Percentiles rank a stretch among this genome's conserved stretches.
These are phyloP conservation scores for Graphium sp. DNA, from an alignment of 2,329 filamentous ascomycete species.

Conservation along the genomic window DNA sequence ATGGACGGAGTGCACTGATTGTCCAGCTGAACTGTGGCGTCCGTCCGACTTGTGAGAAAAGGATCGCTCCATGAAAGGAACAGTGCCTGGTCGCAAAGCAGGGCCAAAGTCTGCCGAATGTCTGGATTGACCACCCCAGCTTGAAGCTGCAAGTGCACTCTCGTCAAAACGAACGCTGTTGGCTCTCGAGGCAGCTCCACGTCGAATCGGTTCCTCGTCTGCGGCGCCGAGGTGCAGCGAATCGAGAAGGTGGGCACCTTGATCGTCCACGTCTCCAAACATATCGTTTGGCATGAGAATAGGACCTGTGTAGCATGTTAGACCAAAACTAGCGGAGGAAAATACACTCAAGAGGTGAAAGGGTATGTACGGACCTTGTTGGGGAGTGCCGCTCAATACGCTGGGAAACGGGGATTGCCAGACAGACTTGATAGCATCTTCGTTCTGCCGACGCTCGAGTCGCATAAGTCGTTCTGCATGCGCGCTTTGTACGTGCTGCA, in stretches of 20 bases:
- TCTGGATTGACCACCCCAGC: constrained; percentile 61
- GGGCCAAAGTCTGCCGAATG: constrained; percentile 70
- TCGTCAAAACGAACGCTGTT: constrained; percentile 98
- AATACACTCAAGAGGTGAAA: constrained; percentile 1
- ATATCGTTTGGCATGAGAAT: constrained; percentile 68
- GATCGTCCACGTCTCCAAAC: constrained; percentile 82
- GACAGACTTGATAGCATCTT: constrained; percentile 62
- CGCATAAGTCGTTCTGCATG: constrained; percentile 45
- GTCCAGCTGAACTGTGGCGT: constrained; percentile 80
- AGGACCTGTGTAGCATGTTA: constrained; percentile 37
- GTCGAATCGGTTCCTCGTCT: constrained; percentile 70
- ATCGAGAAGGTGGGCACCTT: constrained; percentile 62
- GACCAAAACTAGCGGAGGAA: background rate
- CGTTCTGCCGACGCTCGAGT: constrained; percentile 49
- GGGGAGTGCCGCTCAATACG: constrained; percentile 64
- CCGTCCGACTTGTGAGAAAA: constrained; percentile 94
- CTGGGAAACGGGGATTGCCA: constrained; percentile 94
- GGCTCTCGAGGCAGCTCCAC: constrained; percentile 77
- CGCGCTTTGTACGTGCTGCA: constrained; percentile 44
- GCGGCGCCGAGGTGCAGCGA: constrained; percentile 65
- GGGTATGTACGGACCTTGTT: constrained; percentile 70
- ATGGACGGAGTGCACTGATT: constrained; percentile 50
- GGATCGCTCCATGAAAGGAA: constrained; percentile 79
- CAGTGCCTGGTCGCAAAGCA: constrained; percentile 63
- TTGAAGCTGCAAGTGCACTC: constrained; percentile 73